Evolutionary conservation across 805 yeast species (phyloP).

Genomic region (Candida germanica): DNA sequence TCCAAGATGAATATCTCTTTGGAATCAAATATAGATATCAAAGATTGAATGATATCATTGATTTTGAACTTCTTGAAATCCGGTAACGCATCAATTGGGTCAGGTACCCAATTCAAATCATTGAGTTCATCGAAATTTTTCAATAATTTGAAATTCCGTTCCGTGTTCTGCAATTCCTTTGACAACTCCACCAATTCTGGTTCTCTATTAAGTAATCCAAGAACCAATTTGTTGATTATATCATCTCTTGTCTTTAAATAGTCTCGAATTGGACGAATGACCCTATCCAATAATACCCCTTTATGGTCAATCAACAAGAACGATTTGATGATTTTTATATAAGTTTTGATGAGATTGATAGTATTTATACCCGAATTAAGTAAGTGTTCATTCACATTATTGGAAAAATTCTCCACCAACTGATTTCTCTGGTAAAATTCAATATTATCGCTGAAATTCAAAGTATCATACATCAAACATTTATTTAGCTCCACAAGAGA

Average conservation of each 20-base stretch:
- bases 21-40: slow-evolving; percentile 69
- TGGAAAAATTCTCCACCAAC: slow-evolving; percentile 50
- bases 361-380: slow-evolving; percentile 85
- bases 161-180: slow-evolving; percentile 42
- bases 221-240: slow-evolving; percentile 63
- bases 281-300: slow-evolving; percentile 77
- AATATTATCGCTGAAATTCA: slow-evolving; percentile 13
- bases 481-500: slow-evolving; percentile 58
- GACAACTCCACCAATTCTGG: slow-evolving; percentile 49
- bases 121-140: slow-evolving; percentile 35
- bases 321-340: slow-evolving; percentile 67
- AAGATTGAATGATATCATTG: slow-evolving; percentile 66
- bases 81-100: slow-evolving; percentile 87
- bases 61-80: slow-evolving; percentile 65
- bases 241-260: slow-evolving; percentile 74
- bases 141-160: slow-evolving; percentile 7
- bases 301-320: slow-evolving; percentile 80
- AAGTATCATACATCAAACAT: slow-evolving; percentile 34
- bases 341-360: slow-evolving; percentile 62
- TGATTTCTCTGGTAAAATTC: slow-evolving; percentile 46
- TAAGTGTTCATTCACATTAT: slow-evolving; percentile 42
- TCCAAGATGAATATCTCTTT: slow-evolving; percentile 65
- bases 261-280: slow-evolving; percentile 69
- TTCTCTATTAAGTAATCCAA: slow-evolving; percentile 55
- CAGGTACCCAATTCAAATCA: slow-evolving; percentile 72